These are phyloP conservation scores for Saccharomycopsis sp. DNA, from an alignment of 805 yeast species.

Conservation along the genomic window DNA sequence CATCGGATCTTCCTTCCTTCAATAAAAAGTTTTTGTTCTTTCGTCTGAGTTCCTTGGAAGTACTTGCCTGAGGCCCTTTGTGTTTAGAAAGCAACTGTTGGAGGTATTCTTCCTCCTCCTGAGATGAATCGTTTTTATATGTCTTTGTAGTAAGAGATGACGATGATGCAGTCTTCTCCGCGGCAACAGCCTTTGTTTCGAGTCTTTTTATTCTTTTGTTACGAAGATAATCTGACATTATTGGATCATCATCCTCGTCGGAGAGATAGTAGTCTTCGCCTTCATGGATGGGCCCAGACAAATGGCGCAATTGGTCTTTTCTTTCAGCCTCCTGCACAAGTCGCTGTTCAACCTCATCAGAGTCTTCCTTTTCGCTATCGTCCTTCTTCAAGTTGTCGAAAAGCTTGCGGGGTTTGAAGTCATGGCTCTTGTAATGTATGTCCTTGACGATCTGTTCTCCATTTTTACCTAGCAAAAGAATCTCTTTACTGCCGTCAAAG, in stretches of 20 bases:
- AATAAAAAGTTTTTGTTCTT: conserved; percentile 10
- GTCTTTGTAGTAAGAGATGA: background rate
- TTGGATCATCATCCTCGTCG: background rate
- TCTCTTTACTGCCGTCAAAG: background rate
- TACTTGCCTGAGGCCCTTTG: background rate
- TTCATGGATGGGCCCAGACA: background rate
- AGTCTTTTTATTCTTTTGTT: background rate
- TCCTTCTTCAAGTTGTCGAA: background rate
- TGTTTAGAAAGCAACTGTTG: conserved; percentile 7
- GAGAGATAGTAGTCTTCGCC: background rate
- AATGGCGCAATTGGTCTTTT: background rate
- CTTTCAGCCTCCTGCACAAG: background rate
- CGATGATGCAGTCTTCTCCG: background rate
- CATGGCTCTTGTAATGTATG: background rate
- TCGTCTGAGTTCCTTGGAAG: background rate
- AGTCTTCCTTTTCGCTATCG: background rate
- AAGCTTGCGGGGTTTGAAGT: background rate
- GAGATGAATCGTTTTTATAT: background rate
- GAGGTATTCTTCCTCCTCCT: conserved; percentile 16
- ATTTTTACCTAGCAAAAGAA: background rate
- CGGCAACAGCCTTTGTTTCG: background rate
- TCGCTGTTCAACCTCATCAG: conserved; percentile 2
- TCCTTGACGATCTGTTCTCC: background rate
- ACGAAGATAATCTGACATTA: background rate
- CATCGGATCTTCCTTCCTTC: conserved; percentile 8